Percentiles rank a stretch among this genome's conserved stretches.
phyloP scores from a whole-genome alignment of 106 monocot genomes.

The Dendrobium huoshanense region DNA sequence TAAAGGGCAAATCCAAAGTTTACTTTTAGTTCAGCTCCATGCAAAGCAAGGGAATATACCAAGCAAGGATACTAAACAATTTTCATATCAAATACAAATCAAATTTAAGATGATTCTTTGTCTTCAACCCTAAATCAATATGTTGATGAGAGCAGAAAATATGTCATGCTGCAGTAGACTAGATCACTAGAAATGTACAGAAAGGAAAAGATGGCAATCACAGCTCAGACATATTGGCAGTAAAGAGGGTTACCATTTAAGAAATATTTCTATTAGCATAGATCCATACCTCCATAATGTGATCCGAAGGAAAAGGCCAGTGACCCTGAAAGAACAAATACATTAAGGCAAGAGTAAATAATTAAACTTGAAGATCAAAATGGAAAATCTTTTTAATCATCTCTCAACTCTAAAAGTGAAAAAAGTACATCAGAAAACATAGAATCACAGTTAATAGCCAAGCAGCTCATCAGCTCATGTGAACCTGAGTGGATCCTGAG shows the following conservation, averaged over 20 bases:
- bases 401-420: not conserved
- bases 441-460: not conserved
- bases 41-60: too few relatives aligned
- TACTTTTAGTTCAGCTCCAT: too few relatives aligned
- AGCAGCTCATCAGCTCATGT: not conserved
- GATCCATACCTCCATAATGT: conserved; percentile 65
- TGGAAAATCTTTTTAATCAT: not conserved
- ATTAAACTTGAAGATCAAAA: not conserved
- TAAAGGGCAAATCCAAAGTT: too few relatives aligned
- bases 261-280: not conserved
- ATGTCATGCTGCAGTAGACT: too few relatives aligned
- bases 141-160: too few relatives aligned
- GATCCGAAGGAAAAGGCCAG: conserved; percentile 78
- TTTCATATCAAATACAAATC: too few relatives aligned
- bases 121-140: too few relatives aligned
- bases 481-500: conserved; percentile 87
- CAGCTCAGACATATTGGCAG: not conserved
- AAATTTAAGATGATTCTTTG: too few relatives aligned
- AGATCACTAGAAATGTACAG: too few relatives aligned
- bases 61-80: too few relatives aligned
- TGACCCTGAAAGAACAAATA: conserved; percentile 49
- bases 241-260: not conserved
- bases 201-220: too few relatives aligned
- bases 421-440: not conserved
- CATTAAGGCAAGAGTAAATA: not conserved